Evolutionary conservation across 139 green algal species (phyloP).

Genomic region (Dunaliella primolecta): DNA sequence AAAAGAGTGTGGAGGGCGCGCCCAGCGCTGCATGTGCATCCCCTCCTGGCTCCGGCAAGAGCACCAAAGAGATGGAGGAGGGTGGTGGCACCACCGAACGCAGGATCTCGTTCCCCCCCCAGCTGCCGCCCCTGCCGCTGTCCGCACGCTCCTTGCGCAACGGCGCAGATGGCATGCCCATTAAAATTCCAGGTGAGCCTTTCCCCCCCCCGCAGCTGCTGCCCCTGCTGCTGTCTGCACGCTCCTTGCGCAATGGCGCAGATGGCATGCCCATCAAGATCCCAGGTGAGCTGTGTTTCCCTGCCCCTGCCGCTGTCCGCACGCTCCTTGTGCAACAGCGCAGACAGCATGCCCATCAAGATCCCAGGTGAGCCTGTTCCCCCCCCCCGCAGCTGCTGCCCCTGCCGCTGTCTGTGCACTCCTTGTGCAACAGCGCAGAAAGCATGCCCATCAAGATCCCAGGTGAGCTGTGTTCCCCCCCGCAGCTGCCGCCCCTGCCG

Average conservation of each 20-base stretch:
- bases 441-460: neutral
- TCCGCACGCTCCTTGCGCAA: neutral
- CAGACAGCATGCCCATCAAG: neutral
- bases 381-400: no score
- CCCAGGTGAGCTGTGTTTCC: neutral
- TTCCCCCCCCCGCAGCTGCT: neutral
- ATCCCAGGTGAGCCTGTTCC: neutral
- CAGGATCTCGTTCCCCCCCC: neutral
- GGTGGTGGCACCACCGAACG: neutral
- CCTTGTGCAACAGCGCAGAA: neutral
- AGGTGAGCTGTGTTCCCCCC: neutral
- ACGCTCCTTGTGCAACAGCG: neutral
- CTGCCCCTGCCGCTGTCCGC: neutral
- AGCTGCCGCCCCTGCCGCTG: neutral
- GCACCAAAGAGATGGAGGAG: neutral
- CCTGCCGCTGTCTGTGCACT: neutral
- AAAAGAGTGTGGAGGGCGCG: no score
- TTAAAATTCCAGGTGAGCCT: neutral
- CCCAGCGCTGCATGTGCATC: neutral
- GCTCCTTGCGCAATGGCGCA: neutral
- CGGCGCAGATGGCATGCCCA: neutral
- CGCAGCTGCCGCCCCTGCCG: neutral
- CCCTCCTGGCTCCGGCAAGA: no score
- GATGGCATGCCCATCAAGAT: neutral
- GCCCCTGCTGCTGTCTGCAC: neutral